These are phyloP conservation scores for Apocynum venetum DNA, from an alignment of 257 asterid genomes.

Conservation along the genomic window DNA sequence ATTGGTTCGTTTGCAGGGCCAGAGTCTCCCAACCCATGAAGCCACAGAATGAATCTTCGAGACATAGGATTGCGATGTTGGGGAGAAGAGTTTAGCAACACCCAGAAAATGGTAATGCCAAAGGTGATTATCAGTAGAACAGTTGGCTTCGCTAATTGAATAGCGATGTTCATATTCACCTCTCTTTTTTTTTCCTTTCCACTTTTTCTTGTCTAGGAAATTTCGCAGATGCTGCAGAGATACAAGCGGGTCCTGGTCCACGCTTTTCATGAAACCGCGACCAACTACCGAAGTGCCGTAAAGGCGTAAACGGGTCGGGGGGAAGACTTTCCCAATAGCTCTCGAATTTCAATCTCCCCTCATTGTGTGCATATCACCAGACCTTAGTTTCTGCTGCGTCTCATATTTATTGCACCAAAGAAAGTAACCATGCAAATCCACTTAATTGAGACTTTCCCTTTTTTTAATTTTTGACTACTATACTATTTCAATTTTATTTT, in stretches of 20 bases:
- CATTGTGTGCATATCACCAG: too few relatives aligned
- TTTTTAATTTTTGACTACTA: too few relatives aligned
- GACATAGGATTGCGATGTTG: slow-evolving; percentile 37
- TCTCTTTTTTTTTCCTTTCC: not conserved
- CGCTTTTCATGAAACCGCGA: too few relatives aligned
- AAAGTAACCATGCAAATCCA: too few relatives aligned
- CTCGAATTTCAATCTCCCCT: too few relatives aligned
- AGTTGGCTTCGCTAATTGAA: slow-evolving; percentile 37
- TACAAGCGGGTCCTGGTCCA: not conserved
- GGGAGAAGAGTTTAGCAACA: slow-evolving; percentile 26
- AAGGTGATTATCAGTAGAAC: slow-evolving; percentile 45
- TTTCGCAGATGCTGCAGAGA: not conserved
- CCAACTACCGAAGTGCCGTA: not conserved
- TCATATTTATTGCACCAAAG: too few relatives aligned
- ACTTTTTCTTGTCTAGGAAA: not conserved
- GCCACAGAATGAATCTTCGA: slow-evolving; percentile 80
- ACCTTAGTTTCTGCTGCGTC: not conserved
- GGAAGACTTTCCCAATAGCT: not conserved
- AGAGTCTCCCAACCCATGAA: slow-evolving; percentile 94
- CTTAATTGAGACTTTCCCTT: too few relatives aligned
- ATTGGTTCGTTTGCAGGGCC: slow-evolving; percentile 97
- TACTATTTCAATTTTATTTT: too few relatives aligned
- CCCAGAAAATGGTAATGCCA: slow-evolving; percentile 44
- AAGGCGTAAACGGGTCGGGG: not conserved
- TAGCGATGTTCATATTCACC: slow-evolving; percentile 33